Evolutionary conservation across 179 eudicot genomes (phyloP).

Genomic region (Vitellaria paradoxa): DNA sequence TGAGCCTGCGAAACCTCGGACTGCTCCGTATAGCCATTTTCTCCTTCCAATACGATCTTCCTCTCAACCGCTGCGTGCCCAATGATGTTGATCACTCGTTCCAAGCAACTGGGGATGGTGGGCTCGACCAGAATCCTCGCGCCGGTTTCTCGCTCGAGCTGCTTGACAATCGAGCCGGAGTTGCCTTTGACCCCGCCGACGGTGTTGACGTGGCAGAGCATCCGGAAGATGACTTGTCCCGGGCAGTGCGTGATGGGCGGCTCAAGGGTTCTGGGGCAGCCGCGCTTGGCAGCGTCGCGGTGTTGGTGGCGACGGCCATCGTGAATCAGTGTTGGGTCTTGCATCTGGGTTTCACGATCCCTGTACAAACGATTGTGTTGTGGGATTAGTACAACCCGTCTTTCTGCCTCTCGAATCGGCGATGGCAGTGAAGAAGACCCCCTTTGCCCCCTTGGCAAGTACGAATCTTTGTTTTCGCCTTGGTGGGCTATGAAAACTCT

Average conservation of each 20-base stretch:
- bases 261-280: neutral
- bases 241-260: slow-evolving; percentile 18
- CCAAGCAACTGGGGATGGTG: slow-evolving; percentile 32
- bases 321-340: neutral
- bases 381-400: no score
- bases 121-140: slow-evolving; percentile 45
- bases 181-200: slow-evolving; percentile 54
- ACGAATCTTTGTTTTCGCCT: no score
- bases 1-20: slow-evolving; percentile 24
- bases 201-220: slow-evolving; percentile 46
- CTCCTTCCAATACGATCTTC: slow-evolving; percentile 11
- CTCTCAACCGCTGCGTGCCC: slow-evolving; percentile 7
- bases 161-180: slow-evolving; percentile 47
- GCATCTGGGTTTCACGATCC: neutral
- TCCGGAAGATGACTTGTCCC: slow-evolving; percentile 38
- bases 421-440: no score
- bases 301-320: neutral
- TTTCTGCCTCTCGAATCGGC: no score
- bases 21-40: neutral
- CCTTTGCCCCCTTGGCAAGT: no score
- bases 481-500: no score
- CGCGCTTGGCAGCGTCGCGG: neutral
- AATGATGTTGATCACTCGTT: slow-evolving; percentile 23
- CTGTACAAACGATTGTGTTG: no score
- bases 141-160: slow-evolving; percentile 36